Base-by-base conservation (phyloP, 2,329 filamentous ascomycete genomes). In the Neonectria coccinea region DNA sequence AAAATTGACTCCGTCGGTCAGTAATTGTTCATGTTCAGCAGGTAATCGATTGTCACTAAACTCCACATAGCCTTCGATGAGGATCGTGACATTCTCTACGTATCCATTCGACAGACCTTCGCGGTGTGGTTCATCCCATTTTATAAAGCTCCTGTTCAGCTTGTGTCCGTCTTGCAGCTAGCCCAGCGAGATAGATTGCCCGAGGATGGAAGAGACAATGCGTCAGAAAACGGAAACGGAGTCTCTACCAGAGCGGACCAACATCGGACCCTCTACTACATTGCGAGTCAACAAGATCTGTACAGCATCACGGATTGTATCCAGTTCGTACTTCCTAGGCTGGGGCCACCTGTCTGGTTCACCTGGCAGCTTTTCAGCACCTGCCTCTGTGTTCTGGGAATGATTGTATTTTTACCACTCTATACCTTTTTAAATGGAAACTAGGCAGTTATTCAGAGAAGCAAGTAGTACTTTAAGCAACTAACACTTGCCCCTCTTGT, bases 51-150 rank as follows among this genome's bases (percentile, higher is more conserved):
- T 5, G 6, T 18, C 18, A 4, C 64, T 70, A 27, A 70, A 3
- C 39, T 1, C 0, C 5, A 1, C 9, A 3, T 14, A 91, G 92
- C 90, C 20, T 92, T 89, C 73, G 92, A 97, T 75, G 80, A 88
- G 71, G 73, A 83, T 3, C 86, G 85, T 22, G 81, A 88, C 45
- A 84, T 86, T 25, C 86, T 97, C 55, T 97, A 93, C 78, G 85
- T 94, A 52, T 86, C 86, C 47, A 85, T 96, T 65, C 86, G 83
- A 41, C 94, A 97, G 77, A 83, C 89, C 56, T 96, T 97, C 79
- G 85, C 88, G 25, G 83, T 96, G 70, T 95, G 91, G 88, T 83
- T 93, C 69, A 78, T 97, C n/a, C 93, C 93, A 3, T 89, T 94
- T 74, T 91, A 94, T 81, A 83, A 85, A 39, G 86, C 91, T 4